These are phyloP conservation scores for Floccularia luteovirens DNA, from an alignment of 768 basidiomycete genomes.

Conservation along the genomic window DNA sequence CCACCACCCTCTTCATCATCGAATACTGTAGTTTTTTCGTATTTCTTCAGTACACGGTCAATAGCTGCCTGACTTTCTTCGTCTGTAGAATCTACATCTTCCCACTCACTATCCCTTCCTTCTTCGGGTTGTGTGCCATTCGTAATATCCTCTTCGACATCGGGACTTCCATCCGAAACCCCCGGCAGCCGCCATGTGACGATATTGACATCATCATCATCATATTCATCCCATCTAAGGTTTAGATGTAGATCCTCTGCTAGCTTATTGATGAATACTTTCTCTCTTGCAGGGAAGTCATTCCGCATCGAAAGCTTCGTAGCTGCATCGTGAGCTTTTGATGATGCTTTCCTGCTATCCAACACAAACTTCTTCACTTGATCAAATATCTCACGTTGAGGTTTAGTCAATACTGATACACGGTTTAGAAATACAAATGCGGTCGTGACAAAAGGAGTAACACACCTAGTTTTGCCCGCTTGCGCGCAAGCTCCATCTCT, in stretches of 20 bases:
- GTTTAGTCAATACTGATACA: constrained; percentile 52
- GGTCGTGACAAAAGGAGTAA: constrained; percentile 11
- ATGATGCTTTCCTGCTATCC: constrained; percentile 26
- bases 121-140: constrained; percentile 24
- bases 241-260: constrained; percentile 71
- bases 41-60: constrained; percentile 80
- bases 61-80: constrained; percentile 69
- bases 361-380: constrained; percentile 72
- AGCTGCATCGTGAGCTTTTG: constrained; percentile 20
- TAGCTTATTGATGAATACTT: constrained; percentile 70
- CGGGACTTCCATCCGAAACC: constrained; percentile 19
- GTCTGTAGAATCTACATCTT: constrained; percentile 46
- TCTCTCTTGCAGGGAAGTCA: constrained; percentile 71
- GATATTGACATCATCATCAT: constrained; percentile 73
- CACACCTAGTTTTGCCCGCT: constrained; percentile 58
- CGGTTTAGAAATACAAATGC: background rate
- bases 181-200: constrained; percentile 62
- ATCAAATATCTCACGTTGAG: constrained; percentile 75
- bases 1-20: constrained; percentile 65
- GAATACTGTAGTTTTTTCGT: constrained; percentile 73
- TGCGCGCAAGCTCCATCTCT: constrained; percentile 55
- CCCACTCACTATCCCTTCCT: constrained; percentile 39
- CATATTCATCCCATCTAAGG: constrained; percentile 91
- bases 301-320: constrained; percentile 65
- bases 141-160: constrained; percentile 23